These are phyloP conservation scores for Heterobasidion parviporum DNA, from an alignment of 1,284 basidiomycete genomes.

Conservation along the genomic window DNA sequence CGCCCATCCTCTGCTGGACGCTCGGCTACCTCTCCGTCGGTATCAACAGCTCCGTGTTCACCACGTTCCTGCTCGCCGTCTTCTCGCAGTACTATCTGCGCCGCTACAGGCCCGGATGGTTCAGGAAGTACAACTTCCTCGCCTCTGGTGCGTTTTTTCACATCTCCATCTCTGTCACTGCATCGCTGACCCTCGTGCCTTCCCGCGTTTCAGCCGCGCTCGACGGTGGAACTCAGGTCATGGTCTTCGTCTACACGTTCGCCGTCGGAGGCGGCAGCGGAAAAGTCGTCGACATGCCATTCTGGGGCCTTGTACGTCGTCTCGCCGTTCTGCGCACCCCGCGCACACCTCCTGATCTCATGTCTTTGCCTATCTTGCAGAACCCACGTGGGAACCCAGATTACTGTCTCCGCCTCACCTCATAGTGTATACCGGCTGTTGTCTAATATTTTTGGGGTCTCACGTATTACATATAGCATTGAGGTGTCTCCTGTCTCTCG, in stretches of 20 bases:
- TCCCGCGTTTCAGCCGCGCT: conserved; percentile 28
- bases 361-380: not conserved
- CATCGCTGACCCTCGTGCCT: too few species aligned
- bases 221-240: conserved; percentile 33
- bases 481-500: too few species aligned
- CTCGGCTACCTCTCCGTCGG: conserved; percentile 35
- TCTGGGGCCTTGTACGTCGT: conserved; percentile 26
- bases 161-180: too few species aligned
- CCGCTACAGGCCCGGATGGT: conserved; percentile 27
- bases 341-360: not conserved
- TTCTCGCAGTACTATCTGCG: not conserved
- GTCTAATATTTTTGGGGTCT: too few species aligned
- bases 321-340: too few species aligned
- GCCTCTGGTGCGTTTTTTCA: too few species aligned
- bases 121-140: conserved; percentile 44
- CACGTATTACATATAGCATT: too few species aligned
- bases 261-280: conserved; percentile 47
- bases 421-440: not conserved
- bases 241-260: conserved; percentile 29
- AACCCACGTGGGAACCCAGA: not conserved
- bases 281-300: conserved; percentile 17
- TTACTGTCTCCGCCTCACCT: not conserved
- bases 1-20: conserved; percentile 36
- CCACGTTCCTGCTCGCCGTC: not conserved
- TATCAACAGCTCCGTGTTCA: conserved; percentile 28